phyloP scores from a whole-genome alignment of 2,329 filamentous ascomycete species.

The Aspergillus ustus region DNA sequence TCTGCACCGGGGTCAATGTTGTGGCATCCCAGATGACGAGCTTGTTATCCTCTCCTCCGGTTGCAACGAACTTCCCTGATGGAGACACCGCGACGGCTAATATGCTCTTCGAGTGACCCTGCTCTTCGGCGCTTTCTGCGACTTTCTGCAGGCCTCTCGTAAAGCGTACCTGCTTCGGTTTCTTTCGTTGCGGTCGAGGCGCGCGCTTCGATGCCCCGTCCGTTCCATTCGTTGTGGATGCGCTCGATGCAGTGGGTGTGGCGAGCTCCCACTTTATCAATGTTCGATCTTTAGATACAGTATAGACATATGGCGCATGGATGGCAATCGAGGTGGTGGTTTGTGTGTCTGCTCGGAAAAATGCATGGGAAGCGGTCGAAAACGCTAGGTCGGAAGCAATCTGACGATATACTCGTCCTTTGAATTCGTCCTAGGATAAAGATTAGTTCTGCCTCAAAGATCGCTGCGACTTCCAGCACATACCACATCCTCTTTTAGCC shows the following conservation, averaged over 20 bases:
- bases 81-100: constrained; percentile 83
- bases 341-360: constrained; percentile 79
- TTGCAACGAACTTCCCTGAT: constrained; percentile 88
- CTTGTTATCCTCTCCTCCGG: constrained; percentile 81
- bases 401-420: constrained; percentile 84
- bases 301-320: constrained; percentile 81
- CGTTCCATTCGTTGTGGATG: constrained; percentile 63
- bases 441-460: constrained; percentile 20
- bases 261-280: constrained; percentile 89
- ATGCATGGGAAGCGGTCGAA: constrained; percentile 66
- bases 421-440: constrained; percentile 70
- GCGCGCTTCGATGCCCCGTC: constrained; percentile 66
- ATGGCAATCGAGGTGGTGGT: constrained; percentile 79
- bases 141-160: constrained; percentile 48
- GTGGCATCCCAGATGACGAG: constrained; percentile 87
- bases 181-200: constrained; percentile 51
- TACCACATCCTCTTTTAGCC: constrained; percentile 85
- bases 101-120: constrained; percentile 80
- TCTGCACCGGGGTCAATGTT: constrained; percentile 75
- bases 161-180: constrained; percentile 56
- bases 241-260: constrained; percentile 39
- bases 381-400: constrained; percentile 77
- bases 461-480: constrained; percentile 26
- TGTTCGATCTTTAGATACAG: constrained; percentile 80
- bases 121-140: constrained; percentile 51